Evolutionary conservation across 306 rosid genomes (phyloP), one percentile per base, ranked within the genome.

Genomic region (Cucurbita argyrosperma): DNA sequence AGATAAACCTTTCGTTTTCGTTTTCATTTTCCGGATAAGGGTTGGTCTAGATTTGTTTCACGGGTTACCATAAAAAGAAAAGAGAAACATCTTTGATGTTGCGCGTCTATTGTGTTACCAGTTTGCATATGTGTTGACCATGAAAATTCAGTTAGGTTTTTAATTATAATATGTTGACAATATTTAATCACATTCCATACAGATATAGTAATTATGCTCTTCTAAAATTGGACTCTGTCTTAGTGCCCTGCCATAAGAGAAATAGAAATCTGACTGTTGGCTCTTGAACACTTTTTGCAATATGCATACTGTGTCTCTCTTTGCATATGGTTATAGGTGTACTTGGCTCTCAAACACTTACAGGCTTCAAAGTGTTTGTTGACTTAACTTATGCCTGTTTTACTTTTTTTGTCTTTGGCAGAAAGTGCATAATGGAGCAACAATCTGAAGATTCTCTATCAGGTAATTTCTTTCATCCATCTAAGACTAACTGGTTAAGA

Each of bases 381-480:
- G 6, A 8, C 16, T 46, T 15, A 18, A 46, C 8, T 49, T 16
- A 35, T 54, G 21, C n/a, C 35, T 38, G 39, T 1, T 19, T 43
- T 45, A 1, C 40, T 21, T 45, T 67, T 67, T 38, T 54, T 8
- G n/a, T 52, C 21, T 54, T 56, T 38, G 45, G 65, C 82, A 86
- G 91, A 78, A 71, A 82, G 76, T 77, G 77, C 47, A n/a, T 54
- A 64, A 90, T 88, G 97, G 92, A 88, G 70, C 83, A 85, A 71
- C 80, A 69, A 79, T 75, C 68, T 4, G 74, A 81, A 78, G 83
- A 82, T 78, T 78, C 85, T 57, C 42, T 65, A 52, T 71, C 87
- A 14, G 84, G 82, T 59, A 50, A 71, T 76, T 79, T 74, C 78
- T 51, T 74, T 76, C 53, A 54, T 67, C 83, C 79, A 43, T 37